These are phyloP conservation scores for Penicillium crystallinum DNA, from an alignment of 495 filamentous ascomycete species.

Conservation along the genomic window DNA sequence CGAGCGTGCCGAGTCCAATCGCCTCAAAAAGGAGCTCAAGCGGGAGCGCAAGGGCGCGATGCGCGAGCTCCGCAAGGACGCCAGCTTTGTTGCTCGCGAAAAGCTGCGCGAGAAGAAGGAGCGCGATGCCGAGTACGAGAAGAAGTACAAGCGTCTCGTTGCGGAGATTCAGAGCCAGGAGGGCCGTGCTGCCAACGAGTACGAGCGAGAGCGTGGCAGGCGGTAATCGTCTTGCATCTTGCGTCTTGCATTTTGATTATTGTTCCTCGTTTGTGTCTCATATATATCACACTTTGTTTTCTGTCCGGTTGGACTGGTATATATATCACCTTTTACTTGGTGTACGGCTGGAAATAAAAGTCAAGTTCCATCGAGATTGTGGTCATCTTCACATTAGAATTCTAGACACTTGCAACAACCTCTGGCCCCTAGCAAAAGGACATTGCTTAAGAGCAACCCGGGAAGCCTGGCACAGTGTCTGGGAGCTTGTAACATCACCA, in stretches of 20 bases:
- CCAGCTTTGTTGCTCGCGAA: conserved; percentile 84
- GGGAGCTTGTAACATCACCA: too few species aligned
- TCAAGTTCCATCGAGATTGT: conserved; percentile 8
- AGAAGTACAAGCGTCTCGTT: conserved; percentile 86
- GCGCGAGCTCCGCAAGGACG: conserved; percentile 90
- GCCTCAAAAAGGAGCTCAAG: conserved; percentile 85
- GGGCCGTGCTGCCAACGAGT: conserved; percentile 76
- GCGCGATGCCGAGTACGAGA: conserved; percentile 82
- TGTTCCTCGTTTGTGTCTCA: not conserved
- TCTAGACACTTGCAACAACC: not conserved
- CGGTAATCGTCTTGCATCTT: conserved; percentile 28
- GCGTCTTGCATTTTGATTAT: not conserved
- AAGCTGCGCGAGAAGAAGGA: conserved; percentile 87
- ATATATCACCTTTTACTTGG: conserved; percentile 22
- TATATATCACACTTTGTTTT: conserved; percentile 10
- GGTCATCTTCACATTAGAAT: not conserved
- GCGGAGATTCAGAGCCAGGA: conserved; percentile 95
- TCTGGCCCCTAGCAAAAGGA: too few species aligned
- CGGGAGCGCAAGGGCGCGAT: conserved; percentile 91
- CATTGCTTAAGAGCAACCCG: too few species aligned
- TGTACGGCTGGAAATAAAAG: conserved; percentile 29
- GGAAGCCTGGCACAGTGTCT: too few species aligned
- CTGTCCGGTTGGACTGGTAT: conserved; percentile 18
- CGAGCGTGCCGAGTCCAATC: conserved; percentile 74
- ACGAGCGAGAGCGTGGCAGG: conserved; percentile 75